Percentiles rank a stretch among this genome's conserved stretches.
Conservation (phyloP, 1,139 yeast genomes). For the Zygosaccharomyces sapae region DNA sequence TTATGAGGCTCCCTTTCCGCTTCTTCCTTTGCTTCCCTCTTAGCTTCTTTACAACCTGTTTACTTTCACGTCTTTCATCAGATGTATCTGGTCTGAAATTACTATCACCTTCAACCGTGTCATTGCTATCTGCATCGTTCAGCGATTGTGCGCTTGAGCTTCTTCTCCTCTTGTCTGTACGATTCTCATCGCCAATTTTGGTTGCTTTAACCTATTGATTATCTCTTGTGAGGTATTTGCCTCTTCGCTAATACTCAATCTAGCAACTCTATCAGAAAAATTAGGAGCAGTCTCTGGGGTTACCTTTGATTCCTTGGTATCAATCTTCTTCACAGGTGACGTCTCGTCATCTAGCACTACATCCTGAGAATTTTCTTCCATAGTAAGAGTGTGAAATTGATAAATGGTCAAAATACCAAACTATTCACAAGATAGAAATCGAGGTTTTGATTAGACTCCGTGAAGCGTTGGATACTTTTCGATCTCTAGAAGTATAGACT, state of each 20-base stretch:
- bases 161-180: constrained; percentile 29
- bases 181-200: constrained; percentile 5
- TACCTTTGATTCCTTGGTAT: neutral
- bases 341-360: constrained; percentile 7
- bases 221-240: constrained; percentile 5
- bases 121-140: constrained; percentile 14
- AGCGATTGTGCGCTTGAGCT: constrained; percentile 35
- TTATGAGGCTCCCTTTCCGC: neutral
- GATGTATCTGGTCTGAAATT: neutral
- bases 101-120: constrained; percentile 4
- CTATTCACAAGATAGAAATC: no score
- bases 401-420: no score
- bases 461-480: no score
- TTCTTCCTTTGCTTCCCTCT: neutral
- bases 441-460: no score
- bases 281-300: constrained; percentile 2
- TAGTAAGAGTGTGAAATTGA: neutral
- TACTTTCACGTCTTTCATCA: neutral
- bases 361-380: neutral
- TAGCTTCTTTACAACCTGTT: neutral
- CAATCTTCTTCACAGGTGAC: constrained; percentile 10
- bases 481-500: no score
- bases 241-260: constrained; percentile 29
- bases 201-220: constrained; percentile 9
- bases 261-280: constrained; percentile 22